These are phyloP conservation scores for Penicillium crustosum DNA, from an alignment of 2,329 filamentous ascomycete genomes.

Conservation along the genomic window DNA sequence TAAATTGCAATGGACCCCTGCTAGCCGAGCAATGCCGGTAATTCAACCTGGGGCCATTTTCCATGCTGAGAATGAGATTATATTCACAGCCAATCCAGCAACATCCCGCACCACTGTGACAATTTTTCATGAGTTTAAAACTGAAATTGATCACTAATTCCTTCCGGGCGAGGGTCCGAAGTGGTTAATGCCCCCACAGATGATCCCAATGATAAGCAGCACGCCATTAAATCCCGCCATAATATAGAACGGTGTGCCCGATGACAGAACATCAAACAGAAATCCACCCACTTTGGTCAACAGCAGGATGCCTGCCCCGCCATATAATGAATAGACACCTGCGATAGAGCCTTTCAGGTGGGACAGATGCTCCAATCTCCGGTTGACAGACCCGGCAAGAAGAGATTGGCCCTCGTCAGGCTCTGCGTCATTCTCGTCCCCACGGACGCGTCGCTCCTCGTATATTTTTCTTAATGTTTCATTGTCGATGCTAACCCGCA, in stretches of 20 bases:
- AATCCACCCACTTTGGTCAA: conserved; percentile 88
- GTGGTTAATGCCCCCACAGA: conserved; percentile 30
- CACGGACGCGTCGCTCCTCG: conserved; percentile 10
- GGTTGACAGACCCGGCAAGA: conserved; percentile 21
- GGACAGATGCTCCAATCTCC: conserved; percentile 40
- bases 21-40: not conserved
- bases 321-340: conserved; percentile 87
- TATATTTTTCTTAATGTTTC: conserved; percentile 19
- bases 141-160: not conserved
- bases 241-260: conserved; percentile 86
- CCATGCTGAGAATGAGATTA: not conserved
- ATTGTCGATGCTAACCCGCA: conserved; percentile 44
- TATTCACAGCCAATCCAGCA: not conserved
- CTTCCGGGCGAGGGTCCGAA: conserved; percentile 14
- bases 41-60: not conserved
- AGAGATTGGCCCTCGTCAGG: conserved; percentile 35
- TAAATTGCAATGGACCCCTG: not conserved
- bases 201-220: conserved; percentile 52
- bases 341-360: conserved; percentile 89
- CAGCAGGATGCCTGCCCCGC: conserved; percentile 83
- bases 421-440: conserved; percentile 12
- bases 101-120: not conserved
- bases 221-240: conserved; percentile 85
- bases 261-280: conserved; percentile 74
- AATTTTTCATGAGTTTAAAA: not conserved